Percentiles rank a stretch among this genome's conserved stretches.
phyloP scores from a whole-genome alignment of 202 grass and related monocot species.

The Dendrocalamus latiflorus region DNA sequence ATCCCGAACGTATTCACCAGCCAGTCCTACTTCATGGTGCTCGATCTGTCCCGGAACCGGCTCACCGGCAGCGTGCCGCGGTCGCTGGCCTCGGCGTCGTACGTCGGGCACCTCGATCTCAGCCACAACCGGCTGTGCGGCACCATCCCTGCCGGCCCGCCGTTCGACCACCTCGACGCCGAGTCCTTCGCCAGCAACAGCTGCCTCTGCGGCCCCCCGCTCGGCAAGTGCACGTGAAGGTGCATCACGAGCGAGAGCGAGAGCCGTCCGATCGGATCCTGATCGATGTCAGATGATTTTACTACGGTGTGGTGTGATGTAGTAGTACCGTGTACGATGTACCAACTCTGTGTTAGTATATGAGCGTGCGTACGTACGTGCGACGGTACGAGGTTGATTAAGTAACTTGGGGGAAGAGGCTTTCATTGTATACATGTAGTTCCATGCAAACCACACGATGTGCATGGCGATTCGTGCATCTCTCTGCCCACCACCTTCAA shows the following conservation, averaged over 20 bases:
- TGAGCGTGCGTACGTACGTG: neutral
- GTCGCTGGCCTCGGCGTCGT: slow-evolving; percentile 54
- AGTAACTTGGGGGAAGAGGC: neutral
- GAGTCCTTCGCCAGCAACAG: slow-evolving; percentile 51
- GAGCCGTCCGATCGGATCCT: slow-evolving; percentile 4
- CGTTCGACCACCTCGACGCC: slow-evolving; percentile 71
- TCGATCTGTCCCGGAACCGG: slow-evolving; percentile 77
- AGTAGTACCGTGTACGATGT: slow-evolving; percentile 6
- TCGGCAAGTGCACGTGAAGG: slow-evolving; percentile 85
- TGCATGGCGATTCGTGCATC: too few relatives aligned
- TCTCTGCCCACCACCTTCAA: too few relatives aligned
- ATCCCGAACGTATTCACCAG: slow-evolving; percentile 74
- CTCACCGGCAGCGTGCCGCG: slow-evolving; percentile 61
- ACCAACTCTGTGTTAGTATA: neutral
- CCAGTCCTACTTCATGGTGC: slow-evolving; percentile 70
- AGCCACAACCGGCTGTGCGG: slow-evolving; percentile 90
- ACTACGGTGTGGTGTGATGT: neutral
- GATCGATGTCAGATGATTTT: neutral
- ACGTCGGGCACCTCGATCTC: slow-evolving; percentile 87
- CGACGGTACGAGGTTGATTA: neutral
- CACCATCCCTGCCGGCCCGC: slow-evolving; percentile 48
- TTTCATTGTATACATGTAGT: too few relatives aligned
- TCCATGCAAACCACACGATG: too few relatives aligned
- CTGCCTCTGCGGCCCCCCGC: slow-evolving; percentile 73
- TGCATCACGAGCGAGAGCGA: neutral